These are phyloP conservation scores for Decorospora gaudefroyi DNA, from an alignment of 2,329 filamentous ascomycete genomes.

Conservation along the genomic window DNA sequence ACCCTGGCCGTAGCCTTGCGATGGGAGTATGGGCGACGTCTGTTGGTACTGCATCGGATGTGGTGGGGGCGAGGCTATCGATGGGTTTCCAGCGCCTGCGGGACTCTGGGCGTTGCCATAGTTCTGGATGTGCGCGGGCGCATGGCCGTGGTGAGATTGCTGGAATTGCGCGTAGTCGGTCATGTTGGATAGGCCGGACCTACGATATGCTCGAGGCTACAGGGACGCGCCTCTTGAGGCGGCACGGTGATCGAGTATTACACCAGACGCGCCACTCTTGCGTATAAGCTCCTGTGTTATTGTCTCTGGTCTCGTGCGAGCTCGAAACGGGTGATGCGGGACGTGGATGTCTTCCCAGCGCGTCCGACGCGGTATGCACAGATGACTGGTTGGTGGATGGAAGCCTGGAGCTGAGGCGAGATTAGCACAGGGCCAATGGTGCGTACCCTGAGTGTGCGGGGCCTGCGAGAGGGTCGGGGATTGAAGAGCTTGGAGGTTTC, in stretches of 20 bases:
- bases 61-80: conserved; percentile 71
- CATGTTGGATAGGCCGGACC: conserved; percentile 35
- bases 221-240: conserved; percentile 33
- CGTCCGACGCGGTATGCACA: conserved; percentile 31
- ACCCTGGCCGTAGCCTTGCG: conserved; percentile 71
- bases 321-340: background rate
- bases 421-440: conserved; percentile 41
- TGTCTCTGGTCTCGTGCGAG: conserved; percentile 29
- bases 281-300: conserved; percentile 1
- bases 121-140: conserved; percentile 48
- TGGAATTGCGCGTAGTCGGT: conserved; percentile 58
- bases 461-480: conserved; percentile 24
- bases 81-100: conserved; percentile 44
- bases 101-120: conserved; percentile 47
- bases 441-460: conserved; percentile 23
- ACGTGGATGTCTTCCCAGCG: too few relatives aligned
- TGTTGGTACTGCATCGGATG: conserved; percentile 63
- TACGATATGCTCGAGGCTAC: conserved; percentile 31
- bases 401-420: conserved; percentile 41
- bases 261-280: conserved; percentile 41
- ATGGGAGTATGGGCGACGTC: conserved; percentile 78
- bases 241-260: conserved; percentile 38
- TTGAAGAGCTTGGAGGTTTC: conserved; percentile 2
- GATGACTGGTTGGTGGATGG: conserved; percentile 41
- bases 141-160: conserved; percentile 53